A percentile compares a stretch with the other conserved stretches of the same genome.
Evolutionary conservation across 495 filamentous ascomycete genomes (phyloP).

Genomic region (Platismatia glauca): DNA sequence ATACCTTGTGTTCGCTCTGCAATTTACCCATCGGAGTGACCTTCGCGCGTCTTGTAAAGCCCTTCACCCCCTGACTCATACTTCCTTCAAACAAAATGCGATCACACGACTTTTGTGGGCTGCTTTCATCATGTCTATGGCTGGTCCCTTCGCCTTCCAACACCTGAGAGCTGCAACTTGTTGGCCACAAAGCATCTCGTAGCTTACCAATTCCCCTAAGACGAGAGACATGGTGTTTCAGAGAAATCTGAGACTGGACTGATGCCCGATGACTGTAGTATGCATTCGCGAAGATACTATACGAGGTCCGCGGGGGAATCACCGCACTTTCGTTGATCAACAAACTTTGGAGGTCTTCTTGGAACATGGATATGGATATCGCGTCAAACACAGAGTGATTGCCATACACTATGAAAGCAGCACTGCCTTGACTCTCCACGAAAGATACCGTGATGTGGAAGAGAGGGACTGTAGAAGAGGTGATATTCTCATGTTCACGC

Average conservation of each 20-base stretch:
- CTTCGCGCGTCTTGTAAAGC: conserved; percentile 6
- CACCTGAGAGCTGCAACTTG: background rate
- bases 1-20: conserved; percentile 4
- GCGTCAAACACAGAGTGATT: conserved; percentile 9
- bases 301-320: conserved; percentile 6
- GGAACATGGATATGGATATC: background rate
- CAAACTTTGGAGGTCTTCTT: conserved; percentile 5
- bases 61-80: background rate
- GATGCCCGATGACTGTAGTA: conserved; percentile 18
- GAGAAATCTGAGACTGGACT: conserved; percentile 13
- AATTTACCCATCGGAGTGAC: background rate
- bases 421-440: background rate
- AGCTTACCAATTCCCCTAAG: conserved; percentile 1
- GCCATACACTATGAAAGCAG: background rate
- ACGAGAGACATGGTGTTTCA: background rate
- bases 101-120: background rate
- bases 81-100: background rate
- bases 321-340: background rate
- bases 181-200: conserved; percentile 15
- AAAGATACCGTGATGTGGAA: background rate
- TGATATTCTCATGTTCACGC: background rate
- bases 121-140: background rate
- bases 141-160: background rate
- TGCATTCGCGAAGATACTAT: conserved; percentile 25
- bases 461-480: background rate